Conservation (phyloP, 2,329 filamentous ascomycete species). For the Fusarium verrucosum region DNA sequence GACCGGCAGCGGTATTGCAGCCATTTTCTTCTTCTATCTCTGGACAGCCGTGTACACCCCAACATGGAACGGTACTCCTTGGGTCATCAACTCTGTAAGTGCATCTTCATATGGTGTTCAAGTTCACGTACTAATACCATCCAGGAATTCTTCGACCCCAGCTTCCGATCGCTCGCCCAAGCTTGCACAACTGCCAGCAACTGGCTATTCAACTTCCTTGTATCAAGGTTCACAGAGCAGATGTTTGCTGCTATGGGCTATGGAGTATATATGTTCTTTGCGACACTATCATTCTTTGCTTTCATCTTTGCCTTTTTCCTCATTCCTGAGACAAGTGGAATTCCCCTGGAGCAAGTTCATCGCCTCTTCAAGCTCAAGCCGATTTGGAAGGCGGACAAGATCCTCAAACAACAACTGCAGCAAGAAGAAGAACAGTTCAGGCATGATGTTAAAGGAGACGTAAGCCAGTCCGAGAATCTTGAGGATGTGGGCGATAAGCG, state of each 20-base stretch:
- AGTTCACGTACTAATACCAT: neutral
- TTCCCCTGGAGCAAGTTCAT: conserved; percentile 62
- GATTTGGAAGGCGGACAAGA: conserved; percentile 36
- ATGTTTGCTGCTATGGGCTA: conserved; percentile 58
- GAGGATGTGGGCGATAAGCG: neutral
- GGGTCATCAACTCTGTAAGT: conserved; percentile 54
- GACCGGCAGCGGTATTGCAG: conserved; percentile 62
- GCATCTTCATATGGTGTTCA: accelerated
- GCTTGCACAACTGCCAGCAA: conserved; percentile 67
- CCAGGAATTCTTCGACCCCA: conserved; percentile 61
- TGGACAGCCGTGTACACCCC: conserved; percentile 66
- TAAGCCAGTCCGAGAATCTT: conserved; percentile 12
- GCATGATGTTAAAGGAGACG: conserved; percentile 31
- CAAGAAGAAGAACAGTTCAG: conserved; percentile 37
- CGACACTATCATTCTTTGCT: conserved; percentile 57
- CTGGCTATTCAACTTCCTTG: conserved; percentile 66
- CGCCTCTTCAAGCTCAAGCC: conserved; percentile 54
- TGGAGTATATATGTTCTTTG: conserved; percentile 66
- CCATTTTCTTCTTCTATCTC: conserved; percentile 73
- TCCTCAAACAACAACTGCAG: conserved; percentile 32
- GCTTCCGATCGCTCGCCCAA: conserved; percentile 58
- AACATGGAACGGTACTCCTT: conserved; percentile 68
- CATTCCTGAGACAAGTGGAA: conserved; percentile 62
- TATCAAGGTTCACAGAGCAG: conserved; percentile 50
- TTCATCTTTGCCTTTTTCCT: conserved; percentile 61